Conservation (phyloP, 1,139 yeast species). For the Candida pseudoviswanathii region DNA sequence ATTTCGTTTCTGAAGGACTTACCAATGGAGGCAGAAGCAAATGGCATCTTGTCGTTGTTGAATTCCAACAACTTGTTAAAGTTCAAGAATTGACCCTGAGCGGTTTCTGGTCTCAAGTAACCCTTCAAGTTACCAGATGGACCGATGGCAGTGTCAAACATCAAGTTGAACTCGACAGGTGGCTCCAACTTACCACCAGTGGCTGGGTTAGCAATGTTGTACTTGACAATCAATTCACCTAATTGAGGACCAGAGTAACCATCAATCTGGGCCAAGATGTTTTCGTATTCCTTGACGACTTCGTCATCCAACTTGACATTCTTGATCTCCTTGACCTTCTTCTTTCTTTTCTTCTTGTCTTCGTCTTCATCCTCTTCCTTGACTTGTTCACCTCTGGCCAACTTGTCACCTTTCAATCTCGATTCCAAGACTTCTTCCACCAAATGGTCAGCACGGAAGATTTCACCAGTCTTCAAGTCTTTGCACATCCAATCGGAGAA, state of each 20-base stretch:
- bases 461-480: constrained; percentile 94
- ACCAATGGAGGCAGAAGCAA: constrained; percentile 98
- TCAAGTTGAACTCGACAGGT: constrained; percentile 94
- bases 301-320: constrained; percentile 83
- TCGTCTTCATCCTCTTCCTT: constrained; percentile 58
- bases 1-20: constrained; percentile 98
- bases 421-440: constrained; percentile 97
- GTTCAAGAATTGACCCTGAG: constrained; percentile 98
- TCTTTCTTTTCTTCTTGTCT: constrained; percentile 88
- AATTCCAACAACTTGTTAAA: constrained; percentile 90
- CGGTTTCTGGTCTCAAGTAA: constrained; percentile 97
- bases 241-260: constrained; percentile 92
- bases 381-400: constrained; percentile 78
- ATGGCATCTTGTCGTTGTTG: constrained; percentile 97
- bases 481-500: constrained; percentile 99
- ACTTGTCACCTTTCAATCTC: constrained; percentile 93
- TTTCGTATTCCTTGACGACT: constrained; percentile 78
- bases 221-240: constrained; percentile 81
- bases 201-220: constrained; percentile 86
- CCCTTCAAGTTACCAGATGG: constrained; percentile 98
- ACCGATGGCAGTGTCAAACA: constrained; percentile 99
- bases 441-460: constrained; percentile 97
- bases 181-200: constrained; percentile 85
- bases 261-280: constrained; percentile 88
- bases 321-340: constrained; percentile 95